Evolutionary conservation across 2,329 filamentous ascomycete genomes (phyloP), one percentile per base, ranked within the genome.

Genomic region (Pseudocercospora macadamiae): DNA sequence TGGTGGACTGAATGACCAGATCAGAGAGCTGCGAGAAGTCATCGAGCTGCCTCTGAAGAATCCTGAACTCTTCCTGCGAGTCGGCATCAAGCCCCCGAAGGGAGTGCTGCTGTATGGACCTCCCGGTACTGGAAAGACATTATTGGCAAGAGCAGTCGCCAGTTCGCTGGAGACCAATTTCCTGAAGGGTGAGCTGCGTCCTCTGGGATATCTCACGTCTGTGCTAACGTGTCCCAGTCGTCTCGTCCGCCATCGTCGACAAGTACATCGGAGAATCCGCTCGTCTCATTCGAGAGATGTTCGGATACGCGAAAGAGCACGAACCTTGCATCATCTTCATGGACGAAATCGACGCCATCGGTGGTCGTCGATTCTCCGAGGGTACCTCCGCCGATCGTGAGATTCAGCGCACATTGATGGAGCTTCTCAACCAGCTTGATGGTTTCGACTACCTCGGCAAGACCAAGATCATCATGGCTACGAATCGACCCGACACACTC

Each of bases 311-410:
- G 71, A 97, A 97, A 79, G 96, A 99, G 76, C 95, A 99, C 76
- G 95, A 99, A 77, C 95, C 95, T 36, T 99, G 95, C 77, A 99
- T 99, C 77, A 99, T 99, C 79, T 99, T 99, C 85, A 99, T 99
- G 95, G 96, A 99, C 82, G 95, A 99, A 79, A 99, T 99, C 73
- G 95, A 99, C 73, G 95, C 95, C 72, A 99, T 99, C 72, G 95
- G 95, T 75, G 96, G 96, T 64, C 87, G 96, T 70, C 86, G 95
- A 70, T 99, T 99, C 78, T 96, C 91, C 0, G 95, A 99, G 76
- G 95, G 96, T 68, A 99, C 95, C 52, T 96, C 92, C 60, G 95
- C 95, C 51, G 95, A 99, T 80, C 89, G 96, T 72, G 95, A 99
- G 77, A 99, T 99, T 69, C 95, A 99, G 79, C 89, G 95, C 73